Evolutionary conservation across 1,284 basidiomycete species (phyloP), one percentile per base, ranked within the genome.

Genomic region (Ceratobasidium sp.): DNA sequence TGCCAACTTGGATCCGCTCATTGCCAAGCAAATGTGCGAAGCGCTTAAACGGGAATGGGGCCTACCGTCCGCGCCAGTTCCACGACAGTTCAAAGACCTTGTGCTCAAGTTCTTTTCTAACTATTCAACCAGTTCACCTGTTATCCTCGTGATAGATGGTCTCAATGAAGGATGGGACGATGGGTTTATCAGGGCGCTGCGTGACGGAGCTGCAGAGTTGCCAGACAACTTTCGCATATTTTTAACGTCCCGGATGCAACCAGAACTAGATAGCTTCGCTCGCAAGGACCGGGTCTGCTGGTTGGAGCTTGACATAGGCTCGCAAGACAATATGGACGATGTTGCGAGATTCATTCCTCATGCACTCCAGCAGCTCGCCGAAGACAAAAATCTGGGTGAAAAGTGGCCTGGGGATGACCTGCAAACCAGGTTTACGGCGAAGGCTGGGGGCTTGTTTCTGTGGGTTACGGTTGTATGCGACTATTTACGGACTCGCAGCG

Each of bases 401-500:
- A 21, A 58, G 3, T 58, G 55, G 28, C 55, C 55, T 10, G 55
- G 32, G 8, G n/a, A 58, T 8, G 18, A 34, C 16, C 26, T 21
- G 6, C 16, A 8, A 21, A 9, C 6, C 10, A 21, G 8, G 30
- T 39, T 58, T 39, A 39, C 16, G 30, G 9, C 9, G 9, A 3
- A 21, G 3, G 55, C 30, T 18, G 52, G 28, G 18, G 52, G 52
- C 6, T 55, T 55, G 28, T 55, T 55, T 18, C 55, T 55, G 6
- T 55, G 52, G 52, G 52, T 55, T 5, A 28, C 52, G 5, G 30
- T 18, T 21, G 30, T 32, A 16, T 26, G 21, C 52, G 52, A 21
- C n/a, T 55, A 26, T 58, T 53, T 79, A 5, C 18, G 39, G 16
- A 26, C n/a, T 14, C 41, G 71, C 14, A 28, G 43, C 4, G 21